Base-by-base conservation (phyloP, 2,329 filamentous ascomycete genomes). In the Beauveria sp. region DNA sequence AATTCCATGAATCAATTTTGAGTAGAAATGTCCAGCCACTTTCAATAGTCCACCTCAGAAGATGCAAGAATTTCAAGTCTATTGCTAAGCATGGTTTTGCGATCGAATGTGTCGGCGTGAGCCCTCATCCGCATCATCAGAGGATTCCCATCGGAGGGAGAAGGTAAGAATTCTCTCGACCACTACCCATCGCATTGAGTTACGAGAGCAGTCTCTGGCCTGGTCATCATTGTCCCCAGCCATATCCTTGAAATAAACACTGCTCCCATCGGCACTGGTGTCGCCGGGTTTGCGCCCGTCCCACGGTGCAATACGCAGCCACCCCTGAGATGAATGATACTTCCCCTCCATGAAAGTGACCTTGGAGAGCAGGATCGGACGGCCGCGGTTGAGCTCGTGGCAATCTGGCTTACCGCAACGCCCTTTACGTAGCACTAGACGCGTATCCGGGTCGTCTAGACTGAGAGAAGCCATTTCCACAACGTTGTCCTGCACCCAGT, bases 141-240 rank as follows among this genome's bases (percentile, higher is more conserved):
- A 18, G 1, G 60, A 70, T 20, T 75, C 73, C 66, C 72, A 72
- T 16, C 70, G 67, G 43, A 75, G 64, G 6, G 72, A 72, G 59
- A 75, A 75, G 1, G 73, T 75, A 34, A 75, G 63, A 44, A 70
- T 73, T 18, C 73, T 68, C 63, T 76, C 73, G 9, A 75, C 72
- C 24, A 73, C 65, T 34, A 73, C 70, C 73, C 73, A 76, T 60
- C 73, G 68, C 71, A 74, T 71, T 50, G 69, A 65, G 59, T 74
- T 44, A 6, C 58, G 58, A 18, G 58, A 54, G 26, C 57, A 44
- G 8, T 30, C 41, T 37, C 28, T 54, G 30, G 43, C 10, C 30
- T 55, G 26, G 5, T 14, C 16, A 18, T 20, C 26, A n/a, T n/a
- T 37, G 43, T n/a, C 22, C 24, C 46, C 37, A 18, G 47, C 22